Percentiles rank a stretch among this genome's conserved stretches.
Evolutionary conservation across 1,284 basidiomycete genomes (phyloP).

Genomic region (Violaceomyces palustris): DNA sequence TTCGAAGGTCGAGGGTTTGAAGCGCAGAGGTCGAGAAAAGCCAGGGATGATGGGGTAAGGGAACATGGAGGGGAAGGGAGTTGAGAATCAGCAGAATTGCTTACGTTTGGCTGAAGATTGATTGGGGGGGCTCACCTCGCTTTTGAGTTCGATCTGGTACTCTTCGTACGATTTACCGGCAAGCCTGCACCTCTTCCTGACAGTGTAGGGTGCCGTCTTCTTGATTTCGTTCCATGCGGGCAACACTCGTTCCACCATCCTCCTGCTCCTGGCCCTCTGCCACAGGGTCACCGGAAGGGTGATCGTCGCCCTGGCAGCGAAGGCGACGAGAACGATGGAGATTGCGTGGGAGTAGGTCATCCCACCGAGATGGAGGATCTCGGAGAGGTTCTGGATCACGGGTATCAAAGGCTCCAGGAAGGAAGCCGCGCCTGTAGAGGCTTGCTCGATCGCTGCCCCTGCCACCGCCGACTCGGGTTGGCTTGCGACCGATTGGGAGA

Average conservation of each 20-base stretch:
- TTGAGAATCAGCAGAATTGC: too few species aligned
- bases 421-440: too few species aligned
- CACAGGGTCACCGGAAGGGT: conserved; percentile 74
- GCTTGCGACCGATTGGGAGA: too few species aligned
- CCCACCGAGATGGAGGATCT: conserved; percentile 22
- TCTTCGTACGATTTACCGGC: conserved; percentile 60
- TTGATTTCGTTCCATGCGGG: conserved; percentile 63
- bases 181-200: conserved; percentile 58
- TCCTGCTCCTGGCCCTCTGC: conserved; percentile 66
- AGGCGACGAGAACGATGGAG: conserved; percentile 70
- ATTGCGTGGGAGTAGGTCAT: conserved; percentile 55
- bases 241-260: conserved; percentile 65
- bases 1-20: neutral
- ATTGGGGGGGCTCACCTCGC: conserved; percentile 36
- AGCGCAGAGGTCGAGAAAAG: too few species aligned
- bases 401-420: conserved; percentile 27
- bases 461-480: too few species aligned
- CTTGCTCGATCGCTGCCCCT: too few species aligned
- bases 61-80: too few species aligned
- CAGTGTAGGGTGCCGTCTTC: conserved; percentile 55
- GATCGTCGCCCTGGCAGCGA: conserved; percentile 62
- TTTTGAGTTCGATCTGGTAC: conserved; percentile 53
- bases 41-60: too few species aligned
- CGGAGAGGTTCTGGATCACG: conserved; percentile 23
- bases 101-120: too few species aligned